Percentiles rank a stretch among this genome's conserved stretches.
These are phyloP conservation scores for Saraca asoca DNA, from an alignment of 331 rosid species.

Conservation along the genomic window DNA sequence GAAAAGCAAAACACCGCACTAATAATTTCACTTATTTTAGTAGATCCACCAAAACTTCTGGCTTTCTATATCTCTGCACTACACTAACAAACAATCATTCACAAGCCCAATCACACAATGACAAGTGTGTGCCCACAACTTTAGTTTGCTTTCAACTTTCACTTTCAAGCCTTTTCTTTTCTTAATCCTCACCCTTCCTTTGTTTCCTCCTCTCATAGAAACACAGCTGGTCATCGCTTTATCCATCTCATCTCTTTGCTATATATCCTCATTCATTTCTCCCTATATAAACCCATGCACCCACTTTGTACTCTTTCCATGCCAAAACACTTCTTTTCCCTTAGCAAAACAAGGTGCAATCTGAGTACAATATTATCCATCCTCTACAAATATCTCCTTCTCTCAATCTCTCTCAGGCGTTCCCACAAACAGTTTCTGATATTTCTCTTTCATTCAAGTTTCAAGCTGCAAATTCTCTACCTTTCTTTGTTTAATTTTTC, in stretches of 20 bases:
- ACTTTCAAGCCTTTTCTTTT: conserved; percentile 25
- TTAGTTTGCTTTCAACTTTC: conserved; percentile 33
- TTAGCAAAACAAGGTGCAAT: not conserved
- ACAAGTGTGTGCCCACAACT: conserved; percentile 43
- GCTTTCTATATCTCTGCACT: conserved; percentile 32
- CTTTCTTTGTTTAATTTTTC: not conserved
- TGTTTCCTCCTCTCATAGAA: conserved; percentile 19
- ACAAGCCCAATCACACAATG: conserved; percentile 19
- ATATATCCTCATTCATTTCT: no score
- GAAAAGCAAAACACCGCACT: conserved; percentile 16
- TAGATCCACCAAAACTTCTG: conserved; percentile 6
- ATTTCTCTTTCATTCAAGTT: not conserved
- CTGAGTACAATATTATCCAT: conserved; percentile 17
- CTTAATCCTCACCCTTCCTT: conserved; percentile 47
- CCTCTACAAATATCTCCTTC: conserved; percentile 15
- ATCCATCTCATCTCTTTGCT: not conserved
- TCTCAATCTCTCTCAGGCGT: conserved; percentile 25
- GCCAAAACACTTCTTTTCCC: conserved; percentile 35
- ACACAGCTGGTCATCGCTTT: conserved; percentile 5
- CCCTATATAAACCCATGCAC: conserved; percentile 44
- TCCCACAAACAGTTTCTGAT: not conserved
- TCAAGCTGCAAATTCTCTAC: not conserved
- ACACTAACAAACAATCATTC: conserved; percentile 16
- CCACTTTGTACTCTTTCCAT: conserved; percentile 51
- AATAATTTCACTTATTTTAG: conserved; percentile 10